Evolutionary conservation across 768 basidiomycete genomes (phyloP), one percentile per base, ranked within the genome.

Genomic region (Chlorophyllum brunneum): DNA sequence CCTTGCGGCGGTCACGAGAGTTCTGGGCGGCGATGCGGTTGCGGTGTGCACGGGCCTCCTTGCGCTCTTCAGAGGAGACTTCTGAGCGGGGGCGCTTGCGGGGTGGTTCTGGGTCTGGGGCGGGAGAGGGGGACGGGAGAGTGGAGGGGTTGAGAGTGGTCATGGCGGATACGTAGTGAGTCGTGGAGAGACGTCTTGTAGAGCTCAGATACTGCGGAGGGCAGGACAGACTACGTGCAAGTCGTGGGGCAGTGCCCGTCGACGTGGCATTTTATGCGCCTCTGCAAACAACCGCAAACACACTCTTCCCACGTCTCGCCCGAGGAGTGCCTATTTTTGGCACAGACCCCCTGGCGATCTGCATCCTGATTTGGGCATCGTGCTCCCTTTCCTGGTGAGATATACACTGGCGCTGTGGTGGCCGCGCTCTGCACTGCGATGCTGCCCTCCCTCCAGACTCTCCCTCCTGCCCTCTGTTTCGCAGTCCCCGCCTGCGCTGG

Each of bases 1-100:
- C 86, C 68, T 95, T 95, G 51, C 92, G 81, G 59, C 88, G 80
- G 72, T 95, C 93, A 39, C 93, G 85, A 9, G 88, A 91, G 72
- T 93, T 88, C 75, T 95, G 93, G 4, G 92, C 92, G 1, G 93
- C 93, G 66, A 95, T 91, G 45, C 92, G 81, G 70, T 95, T 95
- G 51, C 93, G 84, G 70, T 93, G 90, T 13, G 89, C 92, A 58
- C 93, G 79, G 42, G 88, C 90, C 65, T 92, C 91, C 60, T 82
- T 88, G 67, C 88, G 87, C 62, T 92, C 88, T 56, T 92, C 90
- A 0, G 85, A 72, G 5, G 81, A 73, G 22, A 76, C 41, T 8
- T 79, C 78, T 6, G 84, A 76, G 60, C 90, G 85, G 29, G 81
- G 66, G 24, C 90, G 88, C 65, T 92, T 92, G 59, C 88, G 85